Percentiles rank a stretch among this genome's conserved stretches.
phyloP scores from a whole-genome alignment of 2,329 filamentous ascomycete genomes.

The Fusarium fujikuroi region DNA sequence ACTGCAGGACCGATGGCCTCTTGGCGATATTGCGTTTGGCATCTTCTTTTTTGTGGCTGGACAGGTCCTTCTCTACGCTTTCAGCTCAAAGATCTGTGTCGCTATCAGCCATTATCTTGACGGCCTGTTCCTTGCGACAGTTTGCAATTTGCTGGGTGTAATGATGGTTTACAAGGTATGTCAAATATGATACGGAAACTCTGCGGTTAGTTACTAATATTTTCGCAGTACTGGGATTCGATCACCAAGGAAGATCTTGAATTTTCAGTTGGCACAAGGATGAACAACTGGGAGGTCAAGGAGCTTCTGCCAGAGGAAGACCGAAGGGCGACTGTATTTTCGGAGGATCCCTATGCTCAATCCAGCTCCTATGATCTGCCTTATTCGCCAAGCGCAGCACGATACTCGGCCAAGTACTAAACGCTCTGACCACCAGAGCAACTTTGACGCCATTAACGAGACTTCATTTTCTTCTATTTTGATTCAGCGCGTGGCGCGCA shows the following conservation, averaged over 20 bases:
- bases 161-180: slow-evolving; percentile 99
- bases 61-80: slow-evolving; percentile 91
- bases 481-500: slow-evolving; percentile 16
- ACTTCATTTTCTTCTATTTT: slow-evolving; percentile 29
- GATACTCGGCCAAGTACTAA: slow-evolving; percentile 61
- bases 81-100: slow-evolving; percentile 86
- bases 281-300: slow-evolving; percentile 99
- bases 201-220: slow-evolving; percentile 8
- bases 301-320: slow-evolving; percentile 86
- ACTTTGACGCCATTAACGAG: slow-evolving; percentile 33
- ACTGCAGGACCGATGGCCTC: slow-evolving; percentile 92
- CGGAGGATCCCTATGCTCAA: slow-evolving; percentile 72
- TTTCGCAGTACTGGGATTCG: slow-evolving; percentile 89
- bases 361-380: slow-evolving; percentile 64
- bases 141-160: slow-evolving; percentile 91
- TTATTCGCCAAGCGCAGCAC: slow-evolving; percentile 57
- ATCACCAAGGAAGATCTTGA: slow-evolving; percentile 98
- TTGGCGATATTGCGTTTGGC: slow-evolving; percentile 91
- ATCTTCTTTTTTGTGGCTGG: slow-evolving; percentile 91
- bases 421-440: not conserved
- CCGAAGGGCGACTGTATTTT: slow-evolving; percentile 76
- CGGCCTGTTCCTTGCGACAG: slow-evolving; percentile 91
- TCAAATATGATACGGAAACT: not conserved
- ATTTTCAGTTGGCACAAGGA: slow-evolving; percentile 94
- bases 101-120: slow-evolving; percentile 92